Base-by-base conservation (phyloP, 257 asterid species). In the Solanum acaule region DNA sequence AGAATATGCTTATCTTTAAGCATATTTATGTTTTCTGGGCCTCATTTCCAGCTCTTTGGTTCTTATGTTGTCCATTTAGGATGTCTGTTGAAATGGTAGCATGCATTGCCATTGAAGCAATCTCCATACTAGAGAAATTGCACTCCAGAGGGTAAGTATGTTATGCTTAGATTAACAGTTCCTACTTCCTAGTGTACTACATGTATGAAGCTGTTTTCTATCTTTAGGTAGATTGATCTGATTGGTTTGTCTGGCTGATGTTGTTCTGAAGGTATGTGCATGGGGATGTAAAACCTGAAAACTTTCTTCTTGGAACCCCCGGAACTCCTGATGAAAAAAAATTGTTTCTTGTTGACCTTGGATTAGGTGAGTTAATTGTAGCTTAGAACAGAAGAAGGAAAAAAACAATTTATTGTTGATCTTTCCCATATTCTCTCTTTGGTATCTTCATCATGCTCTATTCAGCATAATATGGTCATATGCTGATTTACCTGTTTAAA, bases 211-310 rank as follows among this genome's bases (percentile, higher is more conserved):
- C 70, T 81, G 70, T 49, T 81, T 81, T 46, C 70, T 49, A 81
- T 81, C 42, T 49, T 81, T 81, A 46, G 70, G 35, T 46, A 46
- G 70, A 46, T 4, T 46, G 73, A 52, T 75, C 81, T 75, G 82
- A 34, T 33, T 85, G 83, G 44, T 29, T 35, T 22, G 22, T 56
- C 70, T 46, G 73, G 31, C 82, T 81, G 42, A 49, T 82, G 61
- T 75, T 72, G 25, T 71, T 82, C 71, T 91, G 88, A 90, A 94
- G 98, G 87, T 93, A 92, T 93, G 98, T 94, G 90, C 98, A 94
- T 70, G 98, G 98, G 56, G 98, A 94, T 91, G 94, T 94, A 27
- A 94, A 94, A 91, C 98, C 98, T 3, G 98, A 94, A 92, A 94
- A 93, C 87, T 94, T 94, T 89, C 91, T 94, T 90, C 98, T 94